Evolutionary conservation across 768 basidiomycete genomes (phyloP).

Genomic region (Amanita pseudoporphyria): DNA sequence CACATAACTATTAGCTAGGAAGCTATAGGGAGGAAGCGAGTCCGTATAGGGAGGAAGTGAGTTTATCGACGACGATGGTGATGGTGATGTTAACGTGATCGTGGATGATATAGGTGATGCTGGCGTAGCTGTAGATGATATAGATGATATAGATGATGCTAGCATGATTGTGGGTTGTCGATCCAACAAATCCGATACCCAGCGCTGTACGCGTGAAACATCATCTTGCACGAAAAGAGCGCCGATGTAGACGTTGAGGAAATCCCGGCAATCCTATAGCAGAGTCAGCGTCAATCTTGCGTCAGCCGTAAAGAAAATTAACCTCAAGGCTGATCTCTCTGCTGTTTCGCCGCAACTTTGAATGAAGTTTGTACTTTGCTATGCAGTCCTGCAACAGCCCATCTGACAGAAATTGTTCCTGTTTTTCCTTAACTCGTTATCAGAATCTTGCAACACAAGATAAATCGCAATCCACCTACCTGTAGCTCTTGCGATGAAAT

Average conservation of each 20-base stretch:
- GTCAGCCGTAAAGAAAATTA: neutral
- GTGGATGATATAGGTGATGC: no score
- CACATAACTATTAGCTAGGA: neutral
- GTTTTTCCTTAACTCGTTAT: neutral
- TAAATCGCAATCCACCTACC: neutral
- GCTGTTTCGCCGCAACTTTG: neutral
- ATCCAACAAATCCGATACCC: conserved; percentile 4
- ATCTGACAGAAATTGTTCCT: neutral
- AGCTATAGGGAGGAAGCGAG: neutral
- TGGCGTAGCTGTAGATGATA: no score
- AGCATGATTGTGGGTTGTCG: neutral
- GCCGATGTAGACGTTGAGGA: no score
- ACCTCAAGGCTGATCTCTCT: no score
- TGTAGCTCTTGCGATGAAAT: neutral
- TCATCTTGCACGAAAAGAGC: neutral
- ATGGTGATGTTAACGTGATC: neutral
- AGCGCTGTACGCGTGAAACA: neutral
- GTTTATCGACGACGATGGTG: neutral
- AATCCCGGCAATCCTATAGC: no score
- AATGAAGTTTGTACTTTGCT: neutral
- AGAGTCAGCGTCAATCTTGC: neutral
- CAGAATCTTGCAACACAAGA: neutral
- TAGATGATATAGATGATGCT: no score
- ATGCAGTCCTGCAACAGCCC: neutral
- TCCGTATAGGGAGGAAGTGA: neutral